Percentiles rank a stretch among this genome's conserved stretches.
Evolutionary conservation across 1,284 basidiomycete genomes (phyloP).

Genomic region (Mycosarcoma mackinlayi): DNA sequence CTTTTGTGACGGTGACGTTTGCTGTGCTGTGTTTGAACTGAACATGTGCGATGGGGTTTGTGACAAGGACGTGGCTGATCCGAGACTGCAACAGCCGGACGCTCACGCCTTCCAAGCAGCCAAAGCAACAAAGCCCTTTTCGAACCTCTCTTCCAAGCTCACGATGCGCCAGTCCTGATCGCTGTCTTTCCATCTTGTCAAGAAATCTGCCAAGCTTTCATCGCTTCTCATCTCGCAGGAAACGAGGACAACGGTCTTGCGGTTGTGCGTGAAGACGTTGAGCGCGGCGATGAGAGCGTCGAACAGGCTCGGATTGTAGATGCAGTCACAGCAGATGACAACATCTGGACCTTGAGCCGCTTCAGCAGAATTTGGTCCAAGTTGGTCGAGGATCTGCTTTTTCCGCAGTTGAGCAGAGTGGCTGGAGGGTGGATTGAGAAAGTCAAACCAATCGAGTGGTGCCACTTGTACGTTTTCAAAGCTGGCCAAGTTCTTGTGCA

Average conservation of each 20-base stretch:
- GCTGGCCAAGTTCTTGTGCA: constrained; percentile 46
- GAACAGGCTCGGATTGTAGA: constrained; percentile 63
- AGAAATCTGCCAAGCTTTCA: constrained; percentile 47
- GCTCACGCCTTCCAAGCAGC: constrained; percentile 43
- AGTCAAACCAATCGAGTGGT: constrained; percentile 50
- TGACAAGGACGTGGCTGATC: too few relatives aligned
- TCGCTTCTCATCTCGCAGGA: constrained; percentile 57
- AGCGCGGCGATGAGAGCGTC: constrained; percentile 54
- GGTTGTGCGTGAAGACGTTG: constrained; percentile 38
- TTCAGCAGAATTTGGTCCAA: not conserved
- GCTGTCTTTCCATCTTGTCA: constrained; percentile 42
- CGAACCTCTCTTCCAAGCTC: constrained; percentile 41
- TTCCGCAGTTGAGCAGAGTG: constrained; percentile 25
- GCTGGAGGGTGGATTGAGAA: constrained; percentile 23
- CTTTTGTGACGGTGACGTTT: too few relatives aligned
- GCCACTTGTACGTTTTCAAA: constrained; percentile 4
- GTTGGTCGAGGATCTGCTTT: constrained; percentile 23
- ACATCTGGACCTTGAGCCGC: constrained; percentile 25
- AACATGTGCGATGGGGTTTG: too few relatives aligned
- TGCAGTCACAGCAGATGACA: constrained; percentile 58
- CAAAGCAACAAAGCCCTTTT: constrained; percentile 44
- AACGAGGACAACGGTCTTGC: constrained; percentile 50
- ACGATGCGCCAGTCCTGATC: constrained; percentile 31
- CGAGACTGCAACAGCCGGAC: too few relatives aligned
- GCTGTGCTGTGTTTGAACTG: too few relatives aligned